Evolutionary conservation across 139 green algal genomes (phyloP).

Genomic region (Eudorina sp.): DNA sequence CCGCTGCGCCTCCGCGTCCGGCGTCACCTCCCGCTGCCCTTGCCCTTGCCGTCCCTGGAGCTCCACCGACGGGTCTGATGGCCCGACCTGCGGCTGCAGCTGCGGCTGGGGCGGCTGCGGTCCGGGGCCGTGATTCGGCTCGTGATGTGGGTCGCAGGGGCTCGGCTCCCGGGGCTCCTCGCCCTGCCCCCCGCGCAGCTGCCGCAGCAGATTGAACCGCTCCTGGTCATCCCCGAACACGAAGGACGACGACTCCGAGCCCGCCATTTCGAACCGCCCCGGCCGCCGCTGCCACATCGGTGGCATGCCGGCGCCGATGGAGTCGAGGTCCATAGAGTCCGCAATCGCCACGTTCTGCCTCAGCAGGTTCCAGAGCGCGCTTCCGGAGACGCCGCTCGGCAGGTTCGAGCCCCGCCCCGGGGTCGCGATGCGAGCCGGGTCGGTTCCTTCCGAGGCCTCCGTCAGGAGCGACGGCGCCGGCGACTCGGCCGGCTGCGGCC

Average conservation of each 20-base stretch:
- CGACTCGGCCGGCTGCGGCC: background rate
- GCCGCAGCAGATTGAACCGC: conserved; percentile 1
- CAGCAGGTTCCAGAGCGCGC: background rate
- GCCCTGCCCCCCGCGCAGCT: background rate
- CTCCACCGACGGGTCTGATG: too few species aligned
- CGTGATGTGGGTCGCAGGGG: too few species aligned
- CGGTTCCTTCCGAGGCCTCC: too few species aligned
- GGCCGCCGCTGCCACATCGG: background rate
- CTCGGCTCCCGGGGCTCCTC: too few species aligned
- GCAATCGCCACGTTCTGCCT: conserved; percentile 42
- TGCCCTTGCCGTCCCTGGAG: too few species aligned
- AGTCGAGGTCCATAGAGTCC: conserved; percentile 14
- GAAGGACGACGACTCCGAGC: conserved; percentile 34
- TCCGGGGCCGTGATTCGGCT: too few species aligned
- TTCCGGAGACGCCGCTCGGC: background rate
- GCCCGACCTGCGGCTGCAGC: too few species aligned
- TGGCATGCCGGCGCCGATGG: background rate
- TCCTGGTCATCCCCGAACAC: conserved; percentile 26
- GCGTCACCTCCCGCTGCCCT: background rate
- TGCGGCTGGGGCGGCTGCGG: too few species aligned
- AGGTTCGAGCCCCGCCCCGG: too few species aligned
- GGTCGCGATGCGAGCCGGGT: too few species aligned
- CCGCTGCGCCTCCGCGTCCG: too few species aligned
- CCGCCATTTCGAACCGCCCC: conserved; percentile 30
- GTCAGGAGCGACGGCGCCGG: background rate